phyloP scores from a whole-genome alignment of 345 rosid genomes.

The Brassica carinata region DNA sequence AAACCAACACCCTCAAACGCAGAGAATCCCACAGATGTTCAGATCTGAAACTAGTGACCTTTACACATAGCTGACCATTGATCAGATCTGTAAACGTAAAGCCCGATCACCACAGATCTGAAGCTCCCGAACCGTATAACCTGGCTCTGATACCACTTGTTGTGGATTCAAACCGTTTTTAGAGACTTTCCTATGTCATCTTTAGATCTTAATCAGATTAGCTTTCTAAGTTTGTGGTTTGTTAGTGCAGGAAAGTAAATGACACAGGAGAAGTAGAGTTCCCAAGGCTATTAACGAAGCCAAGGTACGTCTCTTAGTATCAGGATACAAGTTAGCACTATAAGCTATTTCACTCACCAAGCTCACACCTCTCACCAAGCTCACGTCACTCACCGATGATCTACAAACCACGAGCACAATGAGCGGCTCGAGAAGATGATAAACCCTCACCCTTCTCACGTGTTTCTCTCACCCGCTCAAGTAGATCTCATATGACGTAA shows the following conservation, averaged over 20 bases:
- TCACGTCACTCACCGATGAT: too few species aligned
- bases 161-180: background rate
- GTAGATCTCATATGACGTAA: too few species aligned
- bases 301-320: background rate
- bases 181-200: background rate
- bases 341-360: background rate
- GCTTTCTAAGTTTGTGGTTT: background rate
- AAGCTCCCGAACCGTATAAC: background rate
- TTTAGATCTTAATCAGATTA: background rate
- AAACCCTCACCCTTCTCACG: too few species aligned
- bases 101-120: background rate
- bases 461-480: too few species aligned
- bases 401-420: too few species aligned
- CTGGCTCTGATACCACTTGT: background rate
- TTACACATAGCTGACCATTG: background rate
- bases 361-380: background rate
- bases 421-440: too few species aligned
- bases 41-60: background rate
- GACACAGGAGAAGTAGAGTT: background rate
- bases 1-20: background rate
- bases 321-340: background rate
- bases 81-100: background rate
- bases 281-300: background rate
- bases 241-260: background rate
- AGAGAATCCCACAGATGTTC: background rate